phyloP scores from a whole-genome alignment of 2,329 filamentous ascomycete genomes.

The Lasiodiplodia gonubiensis region DNA sequence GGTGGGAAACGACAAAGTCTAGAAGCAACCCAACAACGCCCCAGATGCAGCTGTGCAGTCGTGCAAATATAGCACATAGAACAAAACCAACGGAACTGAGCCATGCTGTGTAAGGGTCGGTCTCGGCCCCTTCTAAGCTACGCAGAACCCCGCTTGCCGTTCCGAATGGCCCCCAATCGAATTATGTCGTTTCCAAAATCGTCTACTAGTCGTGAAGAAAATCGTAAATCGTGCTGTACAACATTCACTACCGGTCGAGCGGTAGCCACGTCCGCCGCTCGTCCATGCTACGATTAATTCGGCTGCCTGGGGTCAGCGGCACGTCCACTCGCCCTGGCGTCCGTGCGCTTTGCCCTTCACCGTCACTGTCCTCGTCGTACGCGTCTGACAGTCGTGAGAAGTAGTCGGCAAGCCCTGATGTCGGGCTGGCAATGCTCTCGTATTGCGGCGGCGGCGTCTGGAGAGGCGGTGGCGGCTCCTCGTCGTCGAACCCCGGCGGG shows the following conservation, averaged over 20 bases:
- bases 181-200: conserved; percentile 13
- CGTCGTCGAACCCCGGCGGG: conserved; percentile 84
- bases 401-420: conserved; percentile 78
- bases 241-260: conserved; percentile 37
- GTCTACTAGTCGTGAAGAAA: conserved; percentile 14
- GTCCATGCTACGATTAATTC: conserved; percentile 69
- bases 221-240: conserved; percentile 19
- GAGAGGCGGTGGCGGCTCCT: conserved; percentile 73
- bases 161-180: background rate
- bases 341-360: conserved; percentile 54
- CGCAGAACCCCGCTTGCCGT: conserved; percentile 8
- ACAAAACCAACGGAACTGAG: conserved; percentile 9
- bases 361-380: conserved; percentile 65
- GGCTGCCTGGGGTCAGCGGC: conserved; percentile 67
- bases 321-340: conserved; percentile 56
- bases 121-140: conserved; percentile 11
- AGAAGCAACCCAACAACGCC: conserved; percentile 9
- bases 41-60: conserved; percentile 12
- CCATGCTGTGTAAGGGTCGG: conserved; percentile 11
- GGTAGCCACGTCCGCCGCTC: conserved; percentile 63
- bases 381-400: conserved; percentile 77
- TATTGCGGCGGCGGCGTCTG: conserved; percentile 87
- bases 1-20: conserved; percentile 2
- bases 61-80: conserved; percentile 22
- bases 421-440: conserved; percentile 76